Evolutionary conservation across 495 filamentous ascomycete genomes (phyloP).

Genomic region (Tricharina praecox): DNA sequence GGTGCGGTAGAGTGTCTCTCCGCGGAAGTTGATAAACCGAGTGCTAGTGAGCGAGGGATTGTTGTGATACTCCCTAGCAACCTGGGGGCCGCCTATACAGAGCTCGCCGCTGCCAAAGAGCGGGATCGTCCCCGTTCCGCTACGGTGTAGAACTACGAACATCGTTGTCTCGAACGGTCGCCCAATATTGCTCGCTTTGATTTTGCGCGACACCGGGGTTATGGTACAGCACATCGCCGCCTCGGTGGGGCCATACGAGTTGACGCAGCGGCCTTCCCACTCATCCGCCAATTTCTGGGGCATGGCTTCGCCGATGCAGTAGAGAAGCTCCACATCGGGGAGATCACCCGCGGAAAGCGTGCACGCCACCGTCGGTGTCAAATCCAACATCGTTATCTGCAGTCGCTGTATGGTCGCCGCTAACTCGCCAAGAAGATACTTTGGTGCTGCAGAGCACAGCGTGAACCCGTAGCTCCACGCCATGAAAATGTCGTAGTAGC

Average conservation of each 20-base stretch:
- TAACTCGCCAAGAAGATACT: slow-evolving; percentile 26
- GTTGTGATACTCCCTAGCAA: slow-evolving; percentile 31
- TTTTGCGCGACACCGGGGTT: slow-evolving; percentile 8
- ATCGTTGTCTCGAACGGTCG: slow-evolving; percentile 22
- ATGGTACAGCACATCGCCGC: slow-evolving; percentile 27
- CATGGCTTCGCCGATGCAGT: slow-evolving; percentile 39
- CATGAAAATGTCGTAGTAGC: slow-evolving; percentile 33
- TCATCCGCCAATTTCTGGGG: slow-evolving; percentile 35
- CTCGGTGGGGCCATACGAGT: slow-evolving; percentile 41
- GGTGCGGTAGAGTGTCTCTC: slow-evolving; percentile 33
- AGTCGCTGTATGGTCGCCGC: slow-evolving; percentile 23
- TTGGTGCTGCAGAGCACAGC: slow-evolving; percentile 28
- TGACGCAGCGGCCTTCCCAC: slow-evolving; percentile 41
- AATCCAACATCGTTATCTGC: slow-evolving; percentile 26
- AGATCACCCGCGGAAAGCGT: slow-evolving; percentile 21
- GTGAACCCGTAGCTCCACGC: slow-evolving; percentile 31
- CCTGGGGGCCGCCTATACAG: slow-evolving; percentile 29
- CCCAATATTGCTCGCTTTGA: slow-evolving; percentile 24
- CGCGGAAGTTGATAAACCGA: slow-evolving; percentile 27
- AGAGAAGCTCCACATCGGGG: slow-evolving; percentile 27
- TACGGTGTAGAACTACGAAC: slow-evolving; percentile 13
- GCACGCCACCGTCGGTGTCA: slow-evolving; percentile 31
- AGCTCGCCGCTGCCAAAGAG: slow-evolving; percentile 28
- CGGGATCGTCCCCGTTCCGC: slow-evolving; percentile 15
- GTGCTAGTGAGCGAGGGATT: slow-evolving; percentile 25